Percentiles rank a stretch among this genome's conserved stretches.
Conservation (phyloP, 2,329 filamentous ascomycete species). For the Verticillium dahliae region DNA sequence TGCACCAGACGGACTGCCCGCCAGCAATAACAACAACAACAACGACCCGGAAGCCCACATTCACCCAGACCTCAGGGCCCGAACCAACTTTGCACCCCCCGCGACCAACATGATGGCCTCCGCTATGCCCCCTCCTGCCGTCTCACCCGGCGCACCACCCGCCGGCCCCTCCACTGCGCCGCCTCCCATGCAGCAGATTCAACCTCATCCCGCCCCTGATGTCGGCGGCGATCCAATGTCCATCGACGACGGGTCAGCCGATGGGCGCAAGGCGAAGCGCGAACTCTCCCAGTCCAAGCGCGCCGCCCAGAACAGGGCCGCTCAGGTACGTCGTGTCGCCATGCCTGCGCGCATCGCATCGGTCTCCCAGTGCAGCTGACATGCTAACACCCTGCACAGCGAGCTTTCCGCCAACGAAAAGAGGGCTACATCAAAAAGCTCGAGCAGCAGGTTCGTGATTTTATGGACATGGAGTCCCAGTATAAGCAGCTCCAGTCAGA, state of each 20-base stretch:
- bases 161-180: conserved; percentile 18
- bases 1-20: conserved; percentile 25
- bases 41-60: conserved; percentile 37
- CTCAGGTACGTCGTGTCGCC: conserved; percentile 59
- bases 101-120: conserved; percentile 24
- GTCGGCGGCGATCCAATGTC: conserved; percentile 19
- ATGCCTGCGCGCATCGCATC: background rate
- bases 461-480: conserved; percentile 65
- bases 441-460: conserved; percentile 86
- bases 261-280: conserved; percentile 74
- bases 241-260: conserved; percentile 26
- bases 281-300: conserved; percentile 94
- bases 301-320: conserved; percentile 91
- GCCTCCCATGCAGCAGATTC: conserved; percentile 14
- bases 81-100: conserved; percentile 14
- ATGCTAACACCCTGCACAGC: conserved; percentile 40
- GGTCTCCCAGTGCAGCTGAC: background rate
- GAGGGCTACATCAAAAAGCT: conserved; percentile 98
- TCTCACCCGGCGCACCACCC: conserved; percentile 2
- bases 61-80: conserved; percentile 39
- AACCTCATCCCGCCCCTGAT: conserved; percentile 6
- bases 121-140: conserved; percentile 12
- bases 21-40: conserved; percentile 15
- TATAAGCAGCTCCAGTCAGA: conserved; percentile 80
- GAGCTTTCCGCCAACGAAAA: conserved; percentile 94